These are phyloP conservation scores for Ambispora gerdemannii DNA, from an alignment of 192 early-diverging fungal genomes.

Conservation along the genomic window DNA sequence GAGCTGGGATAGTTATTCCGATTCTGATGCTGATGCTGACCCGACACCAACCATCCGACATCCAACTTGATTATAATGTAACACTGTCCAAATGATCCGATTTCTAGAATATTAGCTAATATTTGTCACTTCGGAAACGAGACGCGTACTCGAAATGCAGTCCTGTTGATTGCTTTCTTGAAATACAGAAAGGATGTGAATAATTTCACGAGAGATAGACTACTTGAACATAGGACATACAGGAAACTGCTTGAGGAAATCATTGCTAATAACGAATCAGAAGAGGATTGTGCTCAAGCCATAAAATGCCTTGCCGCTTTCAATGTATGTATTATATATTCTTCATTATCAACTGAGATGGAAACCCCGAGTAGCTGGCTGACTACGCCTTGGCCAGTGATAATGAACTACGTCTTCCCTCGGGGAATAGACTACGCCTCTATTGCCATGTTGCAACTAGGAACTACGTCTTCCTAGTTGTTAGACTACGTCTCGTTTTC, in stretches of 20 bases:
- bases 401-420: slow-evolving; percentile 8
- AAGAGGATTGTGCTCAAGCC: slow-evolving; percentile 15
- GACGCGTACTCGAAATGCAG: too few relatives aligned
- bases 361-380: slow-evolving; percentile 26
- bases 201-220: slow-evolving; percentile 20
- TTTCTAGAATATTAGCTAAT: too few relatives aligned
- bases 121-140: too few relatives aligned
- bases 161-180: slow-evolving; percentile 23
- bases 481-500: slow-evolving; percentile 30
- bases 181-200: slow-evolving; percentile 14
- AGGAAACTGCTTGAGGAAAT: slow-evolving; percentile 11
- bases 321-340: slow-evolving; percentile 25
- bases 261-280: slow-evolving; percentile 25
- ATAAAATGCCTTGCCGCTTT: slow-evolving; percentile 11
- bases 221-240: slow-evolving; percentile 17
- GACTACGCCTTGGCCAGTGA: slow-evolving; percentile 17
- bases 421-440: slow-evolving; percentile 24
- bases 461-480: slow-evolving; percentile 25
- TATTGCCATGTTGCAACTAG: slow-evolving; percentile 27
- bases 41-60: too few relatives aligned
- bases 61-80: too few relatives aligned
- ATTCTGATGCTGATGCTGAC: too few relatives aligned
- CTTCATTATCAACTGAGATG: slow-evolving; percentile 21
- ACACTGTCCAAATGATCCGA: too few relatives aligned
- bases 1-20: too few relatives aligned